A percentile compares a stretch with the other conserved stretches of the same genome.
Evolutionary conservation across 768 basidiomycete species (phyloP).

Genomic region (Gloeopeniophorella convolvens): DNA sequence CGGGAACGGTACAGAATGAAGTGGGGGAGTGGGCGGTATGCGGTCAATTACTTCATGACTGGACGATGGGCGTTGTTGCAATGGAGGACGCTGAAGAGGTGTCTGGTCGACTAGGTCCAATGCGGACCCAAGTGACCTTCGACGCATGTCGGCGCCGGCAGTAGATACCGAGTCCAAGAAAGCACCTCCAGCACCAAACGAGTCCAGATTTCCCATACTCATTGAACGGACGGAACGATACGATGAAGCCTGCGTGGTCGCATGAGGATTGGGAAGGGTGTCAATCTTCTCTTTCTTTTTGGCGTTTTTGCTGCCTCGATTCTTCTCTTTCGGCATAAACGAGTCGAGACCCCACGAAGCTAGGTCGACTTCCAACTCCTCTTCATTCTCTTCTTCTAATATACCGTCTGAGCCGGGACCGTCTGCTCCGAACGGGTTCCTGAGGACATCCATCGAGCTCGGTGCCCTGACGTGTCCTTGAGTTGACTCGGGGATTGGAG

Average conservation of each 20-base stretch:
- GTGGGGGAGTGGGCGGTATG: conserved; percentile 33
- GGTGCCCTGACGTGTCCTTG: conserved; percentile 44
- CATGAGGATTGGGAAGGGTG: conserved; percentile 40
- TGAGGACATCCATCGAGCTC: conserved; percentile 55
- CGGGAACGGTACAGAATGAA: conserved; percentile 61
- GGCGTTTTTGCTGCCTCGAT: conserved; percentile 30
- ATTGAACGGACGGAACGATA: conserved; percentile 41
- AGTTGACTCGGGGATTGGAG: conserved; percentile 34
- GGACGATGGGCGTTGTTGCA: conserved; percentile 45
- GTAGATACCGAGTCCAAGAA: conserved; percentile 36
- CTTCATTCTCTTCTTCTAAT: conserved; percentile 42
- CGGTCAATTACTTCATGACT: conserved; percentile 43
- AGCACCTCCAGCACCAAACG: conserved; percentile 42
- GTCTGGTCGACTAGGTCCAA: conserved; percentile 47
- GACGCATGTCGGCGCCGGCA: conserved; percentile 34
- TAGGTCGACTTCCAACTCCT: conserved; percentile 68
- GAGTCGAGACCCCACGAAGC: conserved; percentile 80
- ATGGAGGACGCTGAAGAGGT: conserved; percentile 30
- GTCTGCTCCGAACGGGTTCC: conserved; percentile 70
- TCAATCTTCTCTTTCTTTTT: conserved; percentile 34
- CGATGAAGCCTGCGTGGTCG: conserved; percentile 22
- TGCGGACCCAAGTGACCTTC: conserved; percentile 53
- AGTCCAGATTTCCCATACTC: conserved; percentile 60
- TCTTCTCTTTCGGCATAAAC: conserved; percentile 66
- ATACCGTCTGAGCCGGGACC: conserved; percentile 47